Conservation (phyloP, 345 rosid genomes). For the Noccaea caerulescens region DNA sequence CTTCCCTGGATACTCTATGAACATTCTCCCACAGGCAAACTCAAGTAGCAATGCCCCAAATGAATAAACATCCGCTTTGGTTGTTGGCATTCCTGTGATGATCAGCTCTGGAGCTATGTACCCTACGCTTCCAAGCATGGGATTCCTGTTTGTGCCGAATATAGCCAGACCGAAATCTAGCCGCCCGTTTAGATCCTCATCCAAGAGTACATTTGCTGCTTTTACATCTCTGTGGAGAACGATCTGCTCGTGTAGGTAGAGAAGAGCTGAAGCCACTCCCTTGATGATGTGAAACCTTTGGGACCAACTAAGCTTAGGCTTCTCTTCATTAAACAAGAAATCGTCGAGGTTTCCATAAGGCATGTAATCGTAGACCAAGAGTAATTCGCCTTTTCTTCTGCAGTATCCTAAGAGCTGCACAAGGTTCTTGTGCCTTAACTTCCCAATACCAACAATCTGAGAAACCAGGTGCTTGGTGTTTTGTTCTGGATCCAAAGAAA, state of each 20-base stretch:
- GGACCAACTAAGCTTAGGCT: conserved; percentile 63
- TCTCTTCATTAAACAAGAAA: conserved; percentile 46
- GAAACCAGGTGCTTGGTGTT: conserved; percentile 58
- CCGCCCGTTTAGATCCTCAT: conserved; percentile 72
- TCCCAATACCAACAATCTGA: conserved; percentile 56
- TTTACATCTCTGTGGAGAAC: conserved; percentile 90
- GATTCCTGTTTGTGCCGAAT: conserved; percentile 79
- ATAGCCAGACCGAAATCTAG: conserved; percentile 96
- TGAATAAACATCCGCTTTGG: conserved; percentile 84
- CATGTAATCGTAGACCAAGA: conserved; percentile 64
- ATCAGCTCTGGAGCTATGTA: conserved; percentile 93
- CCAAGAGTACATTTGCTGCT: conserved; percentile 83
- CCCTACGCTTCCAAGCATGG: conserved; percentile 89
- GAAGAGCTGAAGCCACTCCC: conserved; percentile 79
- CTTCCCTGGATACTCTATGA: conserved; percentile 72
- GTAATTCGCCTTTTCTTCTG: conserved; percentile 57
- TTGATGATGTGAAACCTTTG: conserved; percentile 77
- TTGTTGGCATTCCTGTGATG: conserved; percentile 81
- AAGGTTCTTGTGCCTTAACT: conserved; percentile 57
- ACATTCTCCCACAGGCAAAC: conserved; percentile 85
- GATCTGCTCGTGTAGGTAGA: conserved; percentile 77
- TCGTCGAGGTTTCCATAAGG: conserved; percentile 64
- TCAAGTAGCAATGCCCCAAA: conserved; percentile 90
- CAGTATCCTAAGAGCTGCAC: conserved; percentile 64
- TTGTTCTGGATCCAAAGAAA: conserved; percentile 52